phyloP scores from a whole-genome alignment of 2,329 filamentous ascomycete species.

The Fusarium subglutinans region DNA sequence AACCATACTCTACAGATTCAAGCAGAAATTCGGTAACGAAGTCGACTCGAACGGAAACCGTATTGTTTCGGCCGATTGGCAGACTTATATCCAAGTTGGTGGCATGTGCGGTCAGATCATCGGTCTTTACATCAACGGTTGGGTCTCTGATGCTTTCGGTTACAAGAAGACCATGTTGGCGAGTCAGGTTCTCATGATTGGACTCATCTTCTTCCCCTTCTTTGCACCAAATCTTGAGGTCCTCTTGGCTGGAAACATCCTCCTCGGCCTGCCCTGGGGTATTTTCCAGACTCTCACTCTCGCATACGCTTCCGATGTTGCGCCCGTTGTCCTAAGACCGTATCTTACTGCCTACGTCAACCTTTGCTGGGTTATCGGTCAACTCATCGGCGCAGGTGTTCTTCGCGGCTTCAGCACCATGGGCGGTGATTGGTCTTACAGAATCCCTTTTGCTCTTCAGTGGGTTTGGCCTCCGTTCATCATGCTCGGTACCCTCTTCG shows the following conservation, averaged over 20 bases:
- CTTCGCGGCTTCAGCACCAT: conserved; percentile 52
- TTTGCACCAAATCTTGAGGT: conserved; percentile 53
- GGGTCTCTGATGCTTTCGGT: conserved; percentile 10
- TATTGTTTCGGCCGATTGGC: conserved; percentile 15
- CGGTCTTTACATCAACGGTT: conserved; percentile 19
- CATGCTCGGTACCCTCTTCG: conserved; percentile 56
- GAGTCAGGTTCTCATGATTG: conserved; percentile 48
- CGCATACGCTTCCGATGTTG: conserved; percentile 59
- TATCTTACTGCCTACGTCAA: conserved; percentile 60
- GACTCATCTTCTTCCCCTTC: conserved; percentile 60
- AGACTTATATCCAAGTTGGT: conserved; percentile 21
- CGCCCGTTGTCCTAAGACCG: conserved; percentile 54
- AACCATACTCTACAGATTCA: not conserved
- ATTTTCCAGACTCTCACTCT: conserved; percentile 58
- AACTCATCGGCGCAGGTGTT: conserved; percentile 54
- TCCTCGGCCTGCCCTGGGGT: conserved; percentile 58
- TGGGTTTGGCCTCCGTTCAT: conserved; percentile 57
- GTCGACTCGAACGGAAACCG: conserved; percentile 8
- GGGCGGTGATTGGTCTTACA: conserved; percentile 55
- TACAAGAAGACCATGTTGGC: conserved; percentile 47
- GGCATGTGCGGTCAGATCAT: conserved; percentile 23
- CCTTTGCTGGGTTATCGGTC: conserved; percentile 60
- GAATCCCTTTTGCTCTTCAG: conserved; percentile 59
- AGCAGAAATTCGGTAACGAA: conserved; percentile 22
- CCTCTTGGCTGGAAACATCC: conserved; percentile 55